A percentile compares a stretch with the other conserved stretches of the same genome.
These are phyloP conservation scores for Citrullus mucosospermus DNA, from an alignment of 306 rosid species.

Conservation along the genomic window DNA sequence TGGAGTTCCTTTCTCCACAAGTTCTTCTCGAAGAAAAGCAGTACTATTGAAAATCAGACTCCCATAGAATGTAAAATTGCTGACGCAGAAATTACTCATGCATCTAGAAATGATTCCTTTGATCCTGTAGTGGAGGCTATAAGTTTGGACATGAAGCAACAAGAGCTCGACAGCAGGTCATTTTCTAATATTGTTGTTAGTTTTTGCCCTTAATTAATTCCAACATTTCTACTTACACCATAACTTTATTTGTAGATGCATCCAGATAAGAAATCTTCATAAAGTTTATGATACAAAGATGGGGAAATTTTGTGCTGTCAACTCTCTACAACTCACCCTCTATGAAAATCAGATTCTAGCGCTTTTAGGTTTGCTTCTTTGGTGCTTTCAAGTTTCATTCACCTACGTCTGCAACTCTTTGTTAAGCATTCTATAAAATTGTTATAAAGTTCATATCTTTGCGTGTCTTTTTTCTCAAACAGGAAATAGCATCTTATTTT, in stretches of 20 bases:
- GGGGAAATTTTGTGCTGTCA: constrained; percentile 83
- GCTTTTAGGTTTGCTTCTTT: constrained; percentile 60
- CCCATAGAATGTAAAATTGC: constrained; percentile 21
- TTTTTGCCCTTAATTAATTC: constrained; percentile 7
- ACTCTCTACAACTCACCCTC: constrained; percentile 60
- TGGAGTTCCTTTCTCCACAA: constrained; percentile 60
- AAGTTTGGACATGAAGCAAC: constrained; percentile 90
- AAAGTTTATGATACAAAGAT: constrained; percentile 70
- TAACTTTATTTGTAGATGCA: constrained; percentile 51
- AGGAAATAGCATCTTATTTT: too few relatives aligned
- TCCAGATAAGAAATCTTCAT: constrained; percentile 79
- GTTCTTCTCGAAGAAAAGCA: constrained; percentile 43
- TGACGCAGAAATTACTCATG: constrained; percentile 17
- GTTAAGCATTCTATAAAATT: not conserved
- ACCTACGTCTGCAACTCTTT: not conserved
- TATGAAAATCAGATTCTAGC: constrained; percentile 97
- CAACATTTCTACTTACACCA: constrained; percentile 6
- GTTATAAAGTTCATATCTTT: not conserved
- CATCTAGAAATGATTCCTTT: constrained; percentile 20
- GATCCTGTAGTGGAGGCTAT: constrained; percentile 51
- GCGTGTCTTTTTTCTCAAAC: too few relatives aligned
- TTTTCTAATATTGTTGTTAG: constrained; percentile 10
- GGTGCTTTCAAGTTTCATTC: not conserved
- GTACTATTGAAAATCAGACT: constrained; percentile 12
- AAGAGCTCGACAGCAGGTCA: constrained; percentile 86